Base-by-base conservation (phyloP, 768 basidiomycete genomes). In the Suillus subluteus region DNA sequence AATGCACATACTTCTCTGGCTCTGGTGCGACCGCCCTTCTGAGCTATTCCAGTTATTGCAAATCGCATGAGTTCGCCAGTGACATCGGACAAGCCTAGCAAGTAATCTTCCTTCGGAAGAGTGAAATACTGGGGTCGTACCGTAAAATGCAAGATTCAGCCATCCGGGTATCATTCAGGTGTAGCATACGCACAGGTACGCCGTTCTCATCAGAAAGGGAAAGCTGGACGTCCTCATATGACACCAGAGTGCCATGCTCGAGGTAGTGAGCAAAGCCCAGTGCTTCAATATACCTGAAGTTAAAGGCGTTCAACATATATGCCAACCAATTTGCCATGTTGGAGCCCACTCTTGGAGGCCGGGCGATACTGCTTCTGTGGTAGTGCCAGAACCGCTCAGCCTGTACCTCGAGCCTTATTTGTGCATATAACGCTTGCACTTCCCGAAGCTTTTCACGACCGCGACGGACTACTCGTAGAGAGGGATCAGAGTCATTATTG, bases 41-140 rank as follows among this genome's bases (percentile, higher is more conserved):
- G 85, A 3, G 87, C 80, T 50, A 95, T 87, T 56, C 91, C 87
- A 56, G 94, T 92, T 67, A 98, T 97, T 13, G 95, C 95, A 69
- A 91, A 91, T 41, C 97, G 87, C 98, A 99, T 98, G 32, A 99
- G 86, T 79, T 99, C 98, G 54, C 98, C 98, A 0, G 95, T 98
- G 26, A 99, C 84, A 78, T 99, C 98, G 8, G 94, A 93, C 37
- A 99, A 79, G 6, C 98, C 98, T 3, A 98, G 86, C 16, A 98
- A 81, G 74, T 98, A 99, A 74, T 99, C 96, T 48, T 91, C 88
- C 41, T 87, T 74, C 11, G 94, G 84, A 40, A 96, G 74, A 4
- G 88, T 86, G 71, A 96, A 91, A 69, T 86, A 91, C 96, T 97
- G 75, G 55, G 46, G 43, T 40, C 54, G 56, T 65, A 23, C 62